A percentile compares a stretch with the other conserved stretches of the same genome.
Conservation (phyloP, 768 basidiomycete genomes). For the Boletus reticuloceps region DNA sequence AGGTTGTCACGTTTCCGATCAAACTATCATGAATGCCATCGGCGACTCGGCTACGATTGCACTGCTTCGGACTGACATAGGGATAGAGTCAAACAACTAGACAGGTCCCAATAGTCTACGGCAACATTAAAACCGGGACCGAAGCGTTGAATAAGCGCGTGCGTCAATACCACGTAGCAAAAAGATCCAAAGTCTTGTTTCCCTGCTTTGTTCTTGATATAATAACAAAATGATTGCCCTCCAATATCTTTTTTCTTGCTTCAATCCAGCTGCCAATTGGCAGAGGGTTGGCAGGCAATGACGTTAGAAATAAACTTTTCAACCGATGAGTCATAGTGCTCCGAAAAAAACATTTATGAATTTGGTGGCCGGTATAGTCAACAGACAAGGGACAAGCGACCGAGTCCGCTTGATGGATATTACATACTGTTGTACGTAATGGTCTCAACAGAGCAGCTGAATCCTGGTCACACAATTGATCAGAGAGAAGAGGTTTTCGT, state of each 20-base stretch:
- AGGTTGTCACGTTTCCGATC: neutral
- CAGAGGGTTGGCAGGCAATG: neutral
- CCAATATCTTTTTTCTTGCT: neutral
- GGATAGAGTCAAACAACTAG: too few relatives aligned
- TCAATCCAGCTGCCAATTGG: neutral
- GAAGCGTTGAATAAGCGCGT: too few relatives aligned
- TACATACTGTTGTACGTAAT: slow-evolving; percentile 1
- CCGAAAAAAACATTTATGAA: neutral
- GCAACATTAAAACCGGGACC: too few relatives aligned
- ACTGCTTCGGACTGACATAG: too few relatives aligned
- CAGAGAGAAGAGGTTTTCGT: slow-evolving; percentile 4
- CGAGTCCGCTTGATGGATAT: neutral
- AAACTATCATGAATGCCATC: neutral
- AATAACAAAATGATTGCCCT: too few relatives aligned
- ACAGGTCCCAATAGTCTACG: too few relatives aligned
- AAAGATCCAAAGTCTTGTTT: neutral
- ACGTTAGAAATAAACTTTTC: neutral
- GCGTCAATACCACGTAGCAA: neutral
- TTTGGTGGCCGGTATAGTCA: slow-evolving; percentile 5
- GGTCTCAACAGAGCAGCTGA: neutral
- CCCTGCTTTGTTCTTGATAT: too few relatives aligned
- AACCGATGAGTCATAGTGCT: slow-evolving; percentile 1
- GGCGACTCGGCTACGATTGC: neutral
- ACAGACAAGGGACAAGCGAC: neutral
- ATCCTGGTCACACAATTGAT: neutral